Evolutionary conservation across 805 yeast species (phyloP), one percentile per base, ranked within the genome.

Genomic region (Teunomyces lycoperdinae): DNA sequence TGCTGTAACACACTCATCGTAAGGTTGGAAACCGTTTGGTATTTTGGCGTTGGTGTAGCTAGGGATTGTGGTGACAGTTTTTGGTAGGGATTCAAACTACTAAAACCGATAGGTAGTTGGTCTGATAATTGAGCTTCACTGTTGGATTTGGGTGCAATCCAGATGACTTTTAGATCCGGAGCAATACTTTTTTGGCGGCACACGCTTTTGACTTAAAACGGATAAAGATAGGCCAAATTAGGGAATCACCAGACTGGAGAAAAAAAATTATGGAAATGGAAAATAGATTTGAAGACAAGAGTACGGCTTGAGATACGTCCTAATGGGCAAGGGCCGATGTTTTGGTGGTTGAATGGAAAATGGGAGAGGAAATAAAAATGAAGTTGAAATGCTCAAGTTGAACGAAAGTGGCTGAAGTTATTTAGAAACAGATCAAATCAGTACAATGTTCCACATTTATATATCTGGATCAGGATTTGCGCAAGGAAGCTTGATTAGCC

Each of bases 1-100:
- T 20, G 36, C 40, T 51, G 64, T 33, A 63, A 49, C 46, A 69
- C 62, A 57, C 71, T 68, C 74, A 70, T 57, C 42, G 32, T 33
- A 10, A 14, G 20, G 16, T 17, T 17, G 20, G 17, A 9, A 20
- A 20, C 24, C 24, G 24, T 20, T 35, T 42, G 39, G 30, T 8
- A n/a, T 14, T 10, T 38, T 13, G 20, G 14, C 13, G 11, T 9
- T n/a, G 41, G 41, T 17, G 43, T 32, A 14, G 27, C 8, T n/a
- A 24, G 26, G 7, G 16, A 24, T 16, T 13, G 43, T 13, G 14
- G 10, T 20, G 36, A 20, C 17, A 16, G 6, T 26, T 7, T 16
- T 6, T 7, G 4, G 24, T 20, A 20, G 24, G 24, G 6, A 5
- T 20, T 20, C 6, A 20, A 20, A 20, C 24, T 20, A 20, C 24